A percentile compares a stretch with the other conserved stretches of the same genome.
phyloP scores from a whole-genome alignment of 2,329 filamentous ascomycete genomes.

The Cladosporium sp. region DNA sequence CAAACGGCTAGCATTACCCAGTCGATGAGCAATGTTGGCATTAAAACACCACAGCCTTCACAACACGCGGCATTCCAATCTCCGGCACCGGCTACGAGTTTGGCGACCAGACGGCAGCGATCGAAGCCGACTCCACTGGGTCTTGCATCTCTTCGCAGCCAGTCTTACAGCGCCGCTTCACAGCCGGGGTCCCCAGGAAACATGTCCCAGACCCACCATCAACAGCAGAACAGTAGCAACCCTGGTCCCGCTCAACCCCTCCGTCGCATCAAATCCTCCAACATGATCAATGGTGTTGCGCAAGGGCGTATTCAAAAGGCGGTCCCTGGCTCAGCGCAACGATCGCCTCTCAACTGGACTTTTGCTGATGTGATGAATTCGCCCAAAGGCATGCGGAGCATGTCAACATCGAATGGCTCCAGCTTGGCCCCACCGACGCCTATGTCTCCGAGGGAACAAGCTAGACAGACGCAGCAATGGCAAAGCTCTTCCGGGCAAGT shows the following conservation, averaged over 20 bases:
- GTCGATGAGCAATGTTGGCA: slow-evolving; percentile 30
- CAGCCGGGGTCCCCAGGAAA: slow-evolving; percentile 35
- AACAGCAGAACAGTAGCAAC: slow-evolving; percentile 52
- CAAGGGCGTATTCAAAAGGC: slow-evolving; percentile 43
- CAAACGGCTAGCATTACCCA: slow-evolving; percentile 29
- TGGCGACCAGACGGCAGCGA: slow-evolving; percentile 34
- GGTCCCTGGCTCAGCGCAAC: slow-evolving; percentile 39
- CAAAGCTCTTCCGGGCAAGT: slow-evolving; percentile 27
- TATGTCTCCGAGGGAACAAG: slow-evolving; percentile 38
- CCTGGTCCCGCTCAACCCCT: slow-evolving; percentile 53
- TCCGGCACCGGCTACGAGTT: slow-evolving; percentile 33
- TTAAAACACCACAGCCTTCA: slow-evolving; percentile 27
- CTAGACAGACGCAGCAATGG: slow-evolving; percentile 35
- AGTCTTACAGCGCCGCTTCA: slow-evolving; percentile 30
- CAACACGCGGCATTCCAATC: slow-evolving; percentile 28
- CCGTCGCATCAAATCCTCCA: slow-evolving; percentile 44
- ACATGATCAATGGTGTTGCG: slow-evolving; percentile 35
- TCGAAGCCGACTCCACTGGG: slow-evolving; percentile 38
- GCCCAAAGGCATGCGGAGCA: slow-evolving; percentile 38
- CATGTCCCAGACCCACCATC: slow-evolving; percentile 31
- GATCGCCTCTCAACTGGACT: slow-evolving; percentile 41
- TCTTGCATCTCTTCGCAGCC: slow-evolving; percentile 37
- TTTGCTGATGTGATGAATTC: slow-evolving; percentile 45
- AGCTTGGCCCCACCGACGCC: slow-evolving; percentile 45
- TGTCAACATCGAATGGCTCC: slow-evolving; percentile 24